Evolutionary conservation across 1,284 basidiomycete species (phyloP), one percentile per base, ranked within the genome.

Genomic region (Melanopsichium pennsylvanicum): DNA sequence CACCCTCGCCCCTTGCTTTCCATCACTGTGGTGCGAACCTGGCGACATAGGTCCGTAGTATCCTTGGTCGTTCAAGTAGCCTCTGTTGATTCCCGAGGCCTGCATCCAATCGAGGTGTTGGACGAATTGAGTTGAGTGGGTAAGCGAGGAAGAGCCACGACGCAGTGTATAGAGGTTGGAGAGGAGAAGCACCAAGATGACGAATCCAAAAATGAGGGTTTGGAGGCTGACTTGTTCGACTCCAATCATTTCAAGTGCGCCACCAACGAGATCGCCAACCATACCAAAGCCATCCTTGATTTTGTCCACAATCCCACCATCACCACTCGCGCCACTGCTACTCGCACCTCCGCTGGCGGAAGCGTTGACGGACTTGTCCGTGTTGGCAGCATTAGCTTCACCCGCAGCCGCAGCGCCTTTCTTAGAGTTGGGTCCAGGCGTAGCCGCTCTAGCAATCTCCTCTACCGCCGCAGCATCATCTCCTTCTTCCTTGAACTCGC

Each of bases 401-500:
- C 43, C 59, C 5, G 45, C 45, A 12, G 47, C 45, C n/a, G 40
- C 59, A 16, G 16, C 48, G 12, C 57, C 60, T 29, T 56, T 62
- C 4, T 26, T 32, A 15, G 32, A 45, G 9, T 49, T 61, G 5
- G 58, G 56, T 0, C 62, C 66, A 16, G 68, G 68, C 29, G 68
- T 70, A n/a, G 67, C 71, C 13, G 62, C 62, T 11, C 64, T 38
- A 13, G 68, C 69, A 9, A 67, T 71, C 48, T 70, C 70, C 31
- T 75, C 72, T 6, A 68, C 75, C 1, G 60, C 82, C 12, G 78
- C 82, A 7, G 74, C 76, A 29, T 77, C 89, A 37, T 90, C 84
- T 10, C 91, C 93, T 56, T 89, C 89, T 0, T 91, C 90, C 44
- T 92, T 83, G 82, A 97, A 97, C 83, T 97, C 94, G 61, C 87